Conservation (phyloP, 2,329 filamentous ascomycete genomes). For the Berkeleyomyces basicola region DNA sequence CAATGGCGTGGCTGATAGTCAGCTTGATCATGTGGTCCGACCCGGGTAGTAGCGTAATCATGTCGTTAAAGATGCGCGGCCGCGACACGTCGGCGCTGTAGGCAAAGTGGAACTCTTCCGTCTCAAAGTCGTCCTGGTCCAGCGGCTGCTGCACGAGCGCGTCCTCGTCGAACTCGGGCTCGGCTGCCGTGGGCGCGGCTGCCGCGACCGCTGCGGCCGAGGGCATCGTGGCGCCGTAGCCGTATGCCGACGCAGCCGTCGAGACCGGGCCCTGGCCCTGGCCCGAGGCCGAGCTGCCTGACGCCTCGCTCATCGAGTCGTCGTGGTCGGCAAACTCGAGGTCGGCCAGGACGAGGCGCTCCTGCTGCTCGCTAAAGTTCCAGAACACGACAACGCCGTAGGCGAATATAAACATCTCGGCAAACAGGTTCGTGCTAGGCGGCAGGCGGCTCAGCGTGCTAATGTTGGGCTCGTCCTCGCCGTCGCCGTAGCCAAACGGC, state of each 20-base stretch:
- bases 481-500: constrained; percentile 12
- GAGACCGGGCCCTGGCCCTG: neutral
- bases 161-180: constrained; percentile 10
- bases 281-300: neutral
- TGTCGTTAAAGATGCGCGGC: constrained; percentile 93
- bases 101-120: constrained; percentile 96
- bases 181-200: neutral
- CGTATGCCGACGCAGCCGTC: neutral
- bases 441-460: constrained; percentile 36
- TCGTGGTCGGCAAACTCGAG: constrained; percentile 70
- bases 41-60: constrained; percentile 88
- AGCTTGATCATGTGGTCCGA: constrained; percentile 97
- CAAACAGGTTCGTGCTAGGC: constrained; percentile 61
- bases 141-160: constrained; percentile 59
- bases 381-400: constrained; percentile 97
- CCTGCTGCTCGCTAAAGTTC: constrained; percentile 94
- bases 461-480: constrained; percentile 12
- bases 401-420: constrained; percentile 92
- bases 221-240: neutral
- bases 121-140: constrained; percentile 84
- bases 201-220: neutral
- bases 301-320: constrained; percentile 31
- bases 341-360: constrained; percentile 91
- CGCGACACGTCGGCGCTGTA: constrained; percentile 76
- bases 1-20: constrained; percentile 92